phyloP scores from a whole-genome alignment of 139 green algal species.

The Limnomonas spitsbergensis region DNA sequence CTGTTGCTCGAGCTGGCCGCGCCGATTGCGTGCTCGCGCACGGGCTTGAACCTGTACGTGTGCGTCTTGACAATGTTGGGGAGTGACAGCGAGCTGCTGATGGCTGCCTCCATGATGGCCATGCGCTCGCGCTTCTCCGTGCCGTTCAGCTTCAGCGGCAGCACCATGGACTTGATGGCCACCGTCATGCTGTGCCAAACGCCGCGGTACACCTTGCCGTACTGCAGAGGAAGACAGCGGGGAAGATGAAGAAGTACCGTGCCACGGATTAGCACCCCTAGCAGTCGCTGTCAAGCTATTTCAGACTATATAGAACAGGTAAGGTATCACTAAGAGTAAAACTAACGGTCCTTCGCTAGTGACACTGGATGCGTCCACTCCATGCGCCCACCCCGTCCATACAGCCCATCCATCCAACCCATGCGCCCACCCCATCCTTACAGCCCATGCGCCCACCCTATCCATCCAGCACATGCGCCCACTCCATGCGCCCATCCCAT shows the following conservation, averaged over 20 bases:
- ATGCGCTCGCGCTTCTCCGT: slow-evolving; percentile 38
- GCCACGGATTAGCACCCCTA: neutral
- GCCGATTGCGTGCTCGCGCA: neutral
- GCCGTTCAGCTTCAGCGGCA: neutral
- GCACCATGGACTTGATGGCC: slow-evolving; percentile 35
- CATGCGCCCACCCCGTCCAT: too few species aligned
- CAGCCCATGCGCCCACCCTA: too few species aligned
- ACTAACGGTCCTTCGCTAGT: neutral
- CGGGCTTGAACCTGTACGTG: slow-evolving; percentile 12
- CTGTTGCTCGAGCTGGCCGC: neutral
- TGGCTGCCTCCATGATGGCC: slow-evolving; percentile 54
- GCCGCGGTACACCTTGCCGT: slow-evolving; percentile 17
- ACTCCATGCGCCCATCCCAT: too few species aligned
- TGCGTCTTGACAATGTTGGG: slow-evolving; percentile 42
- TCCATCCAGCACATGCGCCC: too few species aligned
- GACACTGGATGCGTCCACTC: neutral
- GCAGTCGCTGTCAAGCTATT: neutral
- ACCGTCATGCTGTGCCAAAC: slow-evolving; percentile 36
- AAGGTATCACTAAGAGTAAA: neutral
- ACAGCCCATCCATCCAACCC: too few species aligned
- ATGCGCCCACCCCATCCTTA: too few species aligned
- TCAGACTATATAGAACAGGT: neutral
- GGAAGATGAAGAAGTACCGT: neutral
- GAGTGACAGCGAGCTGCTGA: slow-evolving; percentile 37
- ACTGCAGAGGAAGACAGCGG: neutral